A percentile compares a stretch with the other conserved stretches of the same genome.
Evolutionary conservation across 495 filamentous ascomycete genomes (phyloP).

Genomic region (Penicillium chermesinum): DNA sequence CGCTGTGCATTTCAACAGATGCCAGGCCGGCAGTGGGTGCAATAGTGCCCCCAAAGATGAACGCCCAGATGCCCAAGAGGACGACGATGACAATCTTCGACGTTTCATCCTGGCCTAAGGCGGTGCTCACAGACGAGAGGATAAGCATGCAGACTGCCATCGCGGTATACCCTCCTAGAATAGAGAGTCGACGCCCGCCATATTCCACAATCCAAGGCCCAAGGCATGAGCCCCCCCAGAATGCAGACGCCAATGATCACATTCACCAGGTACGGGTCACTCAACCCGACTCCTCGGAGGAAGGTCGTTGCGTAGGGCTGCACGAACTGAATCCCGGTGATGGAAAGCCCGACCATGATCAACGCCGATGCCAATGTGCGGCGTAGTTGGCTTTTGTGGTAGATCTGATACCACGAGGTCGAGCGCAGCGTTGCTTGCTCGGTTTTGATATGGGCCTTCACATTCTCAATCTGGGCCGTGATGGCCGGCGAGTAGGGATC

Average conservation of each 20-base stretch:
- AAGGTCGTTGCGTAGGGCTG: slow-evolving; percentile 25
- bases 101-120: slow-evolving; percentile 4
- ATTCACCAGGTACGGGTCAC: slow-evolving; percentile 27
- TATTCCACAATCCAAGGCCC: slow-evolving; percentile 26
- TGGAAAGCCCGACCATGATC: slow-evolving; percentile 23
- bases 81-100: slow-evolving; percentile 21
- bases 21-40: slow-evolving; percentile 17
- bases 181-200: slow-evolving; percentile 21
- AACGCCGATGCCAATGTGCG: slow-evolving; percentile 20
- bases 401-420: slow-evolving; percentile 20
- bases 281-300: slow-evolving; percentile 21
- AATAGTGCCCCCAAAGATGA: slow-evolving; percentile 26
- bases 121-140: slow-evolving; percentile 20
- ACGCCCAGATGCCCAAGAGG: slow-evolving; percentile 25
- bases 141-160: slow-evolving; percentile 29
- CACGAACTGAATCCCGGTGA: slow-evolving; percentile 29
- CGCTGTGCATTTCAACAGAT: slow-evolving; percentile 28
- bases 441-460: slow-evolving; percentile 20
- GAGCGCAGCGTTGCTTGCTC: slow-evolving; percentile 9
- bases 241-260: slow-evolving; percentile 28
- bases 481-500: slow-evolving; percentile 17
- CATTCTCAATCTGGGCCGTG: slow-evolving; percentile 19
- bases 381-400: slow-evolving; percentile 14
- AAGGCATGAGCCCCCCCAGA: slow-evolving; percentile 17
- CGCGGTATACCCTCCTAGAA: slow-evolving; percentile 17